phyloP scores from a whole-genome alignment of 1,284 basidiomycete species.

The Trichosporon sp. region DNA sequence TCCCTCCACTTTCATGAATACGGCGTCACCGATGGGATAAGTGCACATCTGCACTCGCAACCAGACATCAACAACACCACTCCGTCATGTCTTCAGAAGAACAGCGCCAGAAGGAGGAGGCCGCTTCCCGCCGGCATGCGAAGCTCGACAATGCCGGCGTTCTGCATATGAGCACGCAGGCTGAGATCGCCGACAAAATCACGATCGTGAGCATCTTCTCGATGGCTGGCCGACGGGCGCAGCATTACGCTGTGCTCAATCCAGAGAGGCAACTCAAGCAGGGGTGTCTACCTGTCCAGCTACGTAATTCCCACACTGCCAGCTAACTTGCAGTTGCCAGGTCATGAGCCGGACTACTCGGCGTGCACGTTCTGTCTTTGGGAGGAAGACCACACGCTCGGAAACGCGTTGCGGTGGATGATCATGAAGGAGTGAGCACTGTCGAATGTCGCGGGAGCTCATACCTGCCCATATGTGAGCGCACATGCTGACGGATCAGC shows the following conservation, averaged over 20 bases:
- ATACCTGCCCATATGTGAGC: no score
- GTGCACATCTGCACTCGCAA: not conserved
- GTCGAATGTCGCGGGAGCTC: no score
- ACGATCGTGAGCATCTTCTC: slow-evolving; percentile 42
- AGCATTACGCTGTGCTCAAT: no score
- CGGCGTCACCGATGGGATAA: not conserved
- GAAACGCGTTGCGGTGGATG: slow-evolving; percentile 94
- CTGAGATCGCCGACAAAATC: slow-evolving; percentile 39
- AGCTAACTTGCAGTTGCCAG: slow-evolving; percentile 52
- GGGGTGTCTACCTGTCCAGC: not conserved
- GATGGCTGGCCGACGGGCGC: no score
- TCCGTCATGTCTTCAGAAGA: slow-evolving; percentile 5
- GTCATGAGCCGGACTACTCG: slow-evolving; percentile 73
- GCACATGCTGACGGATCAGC: no score
- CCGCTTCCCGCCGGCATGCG: slow-evolving; percentile 19
- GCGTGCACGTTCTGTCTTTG: slow-evolving; percentile 87
- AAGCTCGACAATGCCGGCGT: slow-evolving; percentile 40
- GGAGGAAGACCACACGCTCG: slow-evolving; percentile 92
- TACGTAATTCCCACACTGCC: not conserved
- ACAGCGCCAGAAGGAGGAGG: slow-evolving; percentile 17
- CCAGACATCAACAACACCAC: not conserved
- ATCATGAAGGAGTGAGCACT: slow-evolving; percentile 99
- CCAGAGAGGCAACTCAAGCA: no score
- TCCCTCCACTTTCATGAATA: not conserved
- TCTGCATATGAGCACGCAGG: slow-evolving; percentile 34